Percentiles rank a stretch among this genome's conserved stretches.
Evolutionary conservation across 2,329 filamentous ascomycete species (phyloP).

Genomic region (Penicillium sp.): DNA sequence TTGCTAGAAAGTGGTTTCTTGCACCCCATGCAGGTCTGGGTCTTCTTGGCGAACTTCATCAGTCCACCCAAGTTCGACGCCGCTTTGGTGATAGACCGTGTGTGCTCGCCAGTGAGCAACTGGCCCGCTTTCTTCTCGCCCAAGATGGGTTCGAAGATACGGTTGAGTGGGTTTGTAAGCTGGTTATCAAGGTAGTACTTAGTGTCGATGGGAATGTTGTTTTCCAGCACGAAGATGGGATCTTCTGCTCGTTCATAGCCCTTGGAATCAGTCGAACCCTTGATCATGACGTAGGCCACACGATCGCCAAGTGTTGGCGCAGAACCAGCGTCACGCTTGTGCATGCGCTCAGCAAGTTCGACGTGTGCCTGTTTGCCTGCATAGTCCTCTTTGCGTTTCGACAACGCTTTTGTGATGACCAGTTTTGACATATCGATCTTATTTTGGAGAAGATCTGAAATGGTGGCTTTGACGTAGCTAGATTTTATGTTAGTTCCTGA

Average conservation of each 20-base stretch:
- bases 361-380: constrained; percentile 92
- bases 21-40: constrained; percentile 96
- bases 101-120: constrained; percentile 88
- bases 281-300: constrained; percentile 97
- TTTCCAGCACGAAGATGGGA: constrained; percentile 92
- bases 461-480: constrained; percentile 94
- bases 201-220: constrained; percentile 97
- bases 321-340: constrained; percentile 91
- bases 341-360: constrained; percentile 93
- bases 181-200: constrained; percentile 99
- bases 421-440: constrained; percentile 99
- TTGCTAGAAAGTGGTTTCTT: constrained; percentile 88
- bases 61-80: constrained; percentile 87
- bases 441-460: constrained; percentile 92
- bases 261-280: constrained; percentile 81
- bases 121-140: constrained; percentile 87
- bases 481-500: constrained; percentile 34
- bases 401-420: constrained; percentile 95
- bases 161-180: constrained; percentile 84
- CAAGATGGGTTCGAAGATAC: constrained; percentile 97
- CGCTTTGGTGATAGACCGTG: constrained; percentile 87
- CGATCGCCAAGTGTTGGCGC: constrained; percentile 90
- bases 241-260: constrained; percentile 98
- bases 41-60: constrained; percentile 99
- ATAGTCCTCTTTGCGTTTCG: constrained; percentile 73